Conservation (phyloP, 2,329 filamentous ascomycete species). For the Aspergillus ibericus region DNA sequence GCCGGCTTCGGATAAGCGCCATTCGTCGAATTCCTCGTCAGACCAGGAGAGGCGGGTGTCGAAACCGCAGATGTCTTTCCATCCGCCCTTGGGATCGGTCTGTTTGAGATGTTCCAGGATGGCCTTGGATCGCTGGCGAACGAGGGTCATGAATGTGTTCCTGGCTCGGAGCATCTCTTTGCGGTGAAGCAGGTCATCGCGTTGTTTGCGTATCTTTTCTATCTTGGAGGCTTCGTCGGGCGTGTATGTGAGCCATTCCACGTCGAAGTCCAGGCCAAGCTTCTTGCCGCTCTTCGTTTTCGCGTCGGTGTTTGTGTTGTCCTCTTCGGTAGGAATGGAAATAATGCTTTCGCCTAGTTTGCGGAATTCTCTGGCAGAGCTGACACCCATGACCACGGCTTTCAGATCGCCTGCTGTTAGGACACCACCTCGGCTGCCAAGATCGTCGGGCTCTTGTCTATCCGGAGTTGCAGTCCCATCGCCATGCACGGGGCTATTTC, state of each 20-base stretch:
- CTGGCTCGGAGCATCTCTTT: slow-evolving; percentile 44
- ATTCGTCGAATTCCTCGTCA: slow-evolving; percentile 50
- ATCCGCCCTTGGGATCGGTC: slow-evolving; percentile 45
- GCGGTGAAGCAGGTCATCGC: slow-evolving; percentile 36
- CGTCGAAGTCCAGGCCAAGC: slow-evolving; percentile 31
- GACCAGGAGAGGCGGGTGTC: slow-evolving; percentile 49
- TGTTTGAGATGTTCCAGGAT: slow-evolving; percentile 48
- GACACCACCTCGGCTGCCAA: slow-evolving; percentile 46
- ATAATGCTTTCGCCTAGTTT: slow-evolving; percentile 42
- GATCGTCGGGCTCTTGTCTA: slow-evolving; percentile 27
- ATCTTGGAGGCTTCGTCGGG: slow-evolving; percentile 40
- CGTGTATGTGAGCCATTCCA: slow-evolving; percentile 36
- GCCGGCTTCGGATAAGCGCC: slow-evolving; percentile 42
- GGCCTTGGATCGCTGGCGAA: slow-evolving; percentile 43
- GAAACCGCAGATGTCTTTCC: slow-evolving; percentile 52
- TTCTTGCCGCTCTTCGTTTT: slow-evolving; percentile 23
- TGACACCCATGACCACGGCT: slow-evolving; percentile 38
- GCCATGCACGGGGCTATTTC: slow-evolving; percentile 25
- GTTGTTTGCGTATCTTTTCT: slow-evolving; percentile 36
- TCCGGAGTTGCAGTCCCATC: slow-evolving; percentile 24
- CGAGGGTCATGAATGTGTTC: slow-evolving; percentile 43
- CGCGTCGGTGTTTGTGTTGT: slow-evolving; percentile 10
- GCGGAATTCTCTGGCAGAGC: slow-evolving; percentile 43
- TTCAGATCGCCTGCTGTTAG: slow-evolving; percentile 45
- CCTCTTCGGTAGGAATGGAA: slow-evolving; percentile 31